Base-by-base conservation (phyloP, 1,284 basidiomycete species). In the Pascua guehoae region DNA sequence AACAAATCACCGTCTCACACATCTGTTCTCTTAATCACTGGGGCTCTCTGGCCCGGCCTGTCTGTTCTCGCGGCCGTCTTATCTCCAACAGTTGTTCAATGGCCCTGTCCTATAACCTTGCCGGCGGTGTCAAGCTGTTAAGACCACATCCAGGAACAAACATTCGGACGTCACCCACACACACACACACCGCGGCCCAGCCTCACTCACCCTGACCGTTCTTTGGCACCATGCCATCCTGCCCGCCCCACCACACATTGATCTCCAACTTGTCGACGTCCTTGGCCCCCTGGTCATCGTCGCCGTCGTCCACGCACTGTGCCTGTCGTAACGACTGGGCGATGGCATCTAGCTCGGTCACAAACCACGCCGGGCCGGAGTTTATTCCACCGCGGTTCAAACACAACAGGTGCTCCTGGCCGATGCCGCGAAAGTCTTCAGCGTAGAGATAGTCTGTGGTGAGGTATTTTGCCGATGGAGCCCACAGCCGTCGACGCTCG, bases 391-490 rank as follows among this genome's bases (percentile, higher is more conserved):
- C 71, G 37, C 72, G 66, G 49, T 75, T 73, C 44, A 76, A 63
- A 52, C 74, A 76, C 11, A 74, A 57, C 40, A 76, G 58, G 54
- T 75, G 73, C 47, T 76, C 74, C 62, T 74, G 71, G 2, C 72
- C 72, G 24, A 74, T 68, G 5, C 74, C 74, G 24, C 67, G 63
- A 11, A 64, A 62, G 40, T 73, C 67, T 49, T 76, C 74, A 2
- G 68, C 68, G 38, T 67, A 62, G 52, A 73, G 65, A 47, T 69
- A 73, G 39, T 65, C 67, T 43, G 58, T 65, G 5, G 64, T 66
- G 41, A 66, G 58, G 51, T 60, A 58, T 55, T 60, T 63, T 15
- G 62, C 62, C 37, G 58, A 58, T 10, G 62, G 62, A 11, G 58
- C 64, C 64, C 62, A 64, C 0, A 62, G 49, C 5, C 62, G 53